Evolutionary conservation across 1,139 yeast species (phyloP), one percentile per base, ranked within the genome.

Genomic region (Zygotorulaspora mrakii): DNA sequence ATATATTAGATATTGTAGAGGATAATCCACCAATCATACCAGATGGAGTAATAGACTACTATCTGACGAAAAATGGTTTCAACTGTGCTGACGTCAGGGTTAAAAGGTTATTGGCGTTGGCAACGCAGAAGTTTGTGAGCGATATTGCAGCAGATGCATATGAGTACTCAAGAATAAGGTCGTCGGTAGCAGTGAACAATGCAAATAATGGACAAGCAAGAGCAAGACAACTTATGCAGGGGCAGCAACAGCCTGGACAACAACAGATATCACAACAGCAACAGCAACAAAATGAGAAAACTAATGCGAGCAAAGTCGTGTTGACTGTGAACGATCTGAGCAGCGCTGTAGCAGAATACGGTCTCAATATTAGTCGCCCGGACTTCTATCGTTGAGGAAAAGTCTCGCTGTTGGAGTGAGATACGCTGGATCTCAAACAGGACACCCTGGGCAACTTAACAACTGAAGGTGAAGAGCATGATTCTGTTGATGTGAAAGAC

Each of bases 71-170:
- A 56, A 83, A 89, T 46, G 99, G 99, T 29, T 82, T 94, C 55
- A 86, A 82, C 45, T 77, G 94, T 18, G 74, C 82, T 26, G 95
- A 88, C 55, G 67, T 78, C 6, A 76, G 89, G 45, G 82, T 91
- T 47, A 88, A 89, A 58, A 72, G 97, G 42, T 68, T 94, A 32
- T 68, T 94, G 39, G 97, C 97, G 0, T 69, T 94, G 42, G 97
- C 98, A 1, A 89, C 98, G 1, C 98, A 94, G 57, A 91, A 94
- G 60, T 94, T 94, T 61, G 76, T 94, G 23, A 80, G 91, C 45
- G 98, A 91, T 60, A 82, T 94, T 27, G 96, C 98, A 1, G 88
- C 89, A 14, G 97, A 94, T 62, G 97, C 98, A 0, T 91, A 87
- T 61, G 98, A 94, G 59, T 89, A 87, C 61, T 83, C 95, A 8